phyloP scores from a whole-genome alignment of 306 rosid species.

The Castanopsis chinensis region DNA sequence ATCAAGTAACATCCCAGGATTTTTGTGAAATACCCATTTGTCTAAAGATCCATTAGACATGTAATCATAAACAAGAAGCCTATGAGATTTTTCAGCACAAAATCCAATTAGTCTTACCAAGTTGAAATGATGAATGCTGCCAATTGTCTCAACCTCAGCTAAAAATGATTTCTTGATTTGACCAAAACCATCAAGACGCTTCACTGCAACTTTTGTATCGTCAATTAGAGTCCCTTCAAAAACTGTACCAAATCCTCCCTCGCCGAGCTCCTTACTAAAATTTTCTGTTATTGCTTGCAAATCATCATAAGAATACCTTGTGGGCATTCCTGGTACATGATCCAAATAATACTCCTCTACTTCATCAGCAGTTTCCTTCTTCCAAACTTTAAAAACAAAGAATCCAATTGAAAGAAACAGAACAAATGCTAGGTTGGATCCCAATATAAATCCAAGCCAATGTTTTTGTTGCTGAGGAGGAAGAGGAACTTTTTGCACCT shows the following conservation, averaged over 20 bases:
- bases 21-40: no score
- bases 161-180: conserved; percentile 9
- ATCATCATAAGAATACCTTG: background rate
- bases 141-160: conserved; percentile 28
- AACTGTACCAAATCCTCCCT: conserved; percentile 13
- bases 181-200: conserved; percentile 9
- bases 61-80: conserved; percentile 18
- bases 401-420: background rate
- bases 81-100: conserved; percentile 18
- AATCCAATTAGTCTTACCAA: conserved; percentile 6
- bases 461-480: background rate
- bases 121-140: conserved; percentile 11
- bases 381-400: background rate
- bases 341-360: background rate
- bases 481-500: background rate
- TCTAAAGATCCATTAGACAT: conserved; percentile 17
- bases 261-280: background rate
- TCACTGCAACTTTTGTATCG: conserved; percentile 12
- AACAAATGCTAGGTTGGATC: background rate
- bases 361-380: background rate
- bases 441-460: background rate
- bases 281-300: background rate
- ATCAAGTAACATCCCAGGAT: background rate
- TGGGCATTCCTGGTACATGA: conserved; percentile 3
- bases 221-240: conserved; percentile 11